A percentile compares a stretch with the other conserved stretches of the same genome.
These are phyloP conservation scores for Debaryomyces udenii DNA, from an alignment of 1,139 yeast species.

Conservation along the genomic window DNA sequence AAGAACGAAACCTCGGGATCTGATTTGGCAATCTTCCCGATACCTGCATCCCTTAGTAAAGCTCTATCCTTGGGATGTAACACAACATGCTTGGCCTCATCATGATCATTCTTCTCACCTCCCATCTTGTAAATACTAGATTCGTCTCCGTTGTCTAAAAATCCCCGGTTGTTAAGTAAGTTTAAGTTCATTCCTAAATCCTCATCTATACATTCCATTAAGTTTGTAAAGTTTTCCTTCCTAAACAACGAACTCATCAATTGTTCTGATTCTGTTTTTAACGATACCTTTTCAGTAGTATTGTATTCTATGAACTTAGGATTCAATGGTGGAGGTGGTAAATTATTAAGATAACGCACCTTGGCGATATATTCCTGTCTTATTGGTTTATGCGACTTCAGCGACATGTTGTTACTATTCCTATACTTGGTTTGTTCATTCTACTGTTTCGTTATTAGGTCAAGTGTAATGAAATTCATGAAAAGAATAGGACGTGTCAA, in stretches of 20 bases:
- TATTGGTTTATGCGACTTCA: slow-evolving; percentile 35
- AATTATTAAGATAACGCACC: slow-evolving; percentile 78
- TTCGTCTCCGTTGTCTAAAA: slow-evolving; percentile 65
- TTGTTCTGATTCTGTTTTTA: slow-evolving; percentile 59
- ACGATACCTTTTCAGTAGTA: slow-evolving; percentile 40
- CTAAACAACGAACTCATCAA: slow-evolving; percentile 75
- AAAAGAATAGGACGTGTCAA: too few relatives aligned
- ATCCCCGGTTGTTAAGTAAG: slow-evolving; percentile 65
- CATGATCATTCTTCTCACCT: slow-evolving; percentile 23
- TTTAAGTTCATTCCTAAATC: slow-evolving; percentile 80
- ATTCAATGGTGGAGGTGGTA: slow-evolving; percentile 93
- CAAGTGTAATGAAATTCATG: too few relatives aligned
- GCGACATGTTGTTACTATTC: slow-evolving; percentile 8
- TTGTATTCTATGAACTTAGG: slow-evolving; percentile 75
- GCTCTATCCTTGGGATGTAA: slow-evolving; percentile 79
- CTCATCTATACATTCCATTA: slow-evolving; percentile 71
- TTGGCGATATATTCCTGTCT: slow-evolving; percentile 91
- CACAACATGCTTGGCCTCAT: slow-evolving; percentile 29
- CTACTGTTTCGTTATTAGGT: too few relatives aligned
- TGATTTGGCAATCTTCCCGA: slow-evolving; percentile 50
- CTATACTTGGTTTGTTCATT: neutral
- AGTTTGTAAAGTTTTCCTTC: slow-evolving; percentile 68
- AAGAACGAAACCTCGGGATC: slow-evolving; percentile 77
- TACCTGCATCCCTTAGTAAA: slow-evolving; percentile 77
- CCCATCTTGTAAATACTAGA: slow-evolving; percentile 38